Base-by-base conservation (phyloP, 768 basidiomycete species). In the Omphalotus guepiniiformis region DNA sequence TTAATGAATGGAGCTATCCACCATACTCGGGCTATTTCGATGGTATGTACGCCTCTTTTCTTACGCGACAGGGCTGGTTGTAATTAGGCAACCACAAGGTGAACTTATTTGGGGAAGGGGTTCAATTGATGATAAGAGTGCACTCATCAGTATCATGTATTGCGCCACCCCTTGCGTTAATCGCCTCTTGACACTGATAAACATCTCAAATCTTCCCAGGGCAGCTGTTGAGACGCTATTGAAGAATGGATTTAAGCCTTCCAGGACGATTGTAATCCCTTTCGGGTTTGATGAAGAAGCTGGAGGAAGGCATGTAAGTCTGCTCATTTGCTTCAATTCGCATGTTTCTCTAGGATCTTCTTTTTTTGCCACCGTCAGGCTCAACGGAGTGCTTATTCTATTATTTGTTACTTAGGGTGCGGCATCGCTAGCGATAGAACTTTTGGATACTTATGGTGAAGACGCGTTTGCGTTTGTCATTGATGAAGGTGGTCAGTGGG, bases 401-500 rank as follows among this genome's bases (percentile, higher is more conserved):
- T 49, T 18, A 35, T 3, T 46, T 15, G 16, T 11, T 9, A 9
- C 9, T 5, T 51, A 86, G 80, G 85, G 85, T 26, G 85, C 83
- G 7, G 62, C 61, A 21, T 56, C 58, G 3, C 67, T 87, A 34
- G 69, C 71, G 0, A 57, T 65, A 9, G 66, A 67, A 37, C 64
- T 96, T 25, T 60, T 79, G 39, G 54, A 72, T 2, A 73, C 69
- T 13, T 94, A 88, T 58, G 93, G 92, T 28, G 60, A 76, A 50
- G 64, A 91, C 57, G 76, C 79, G 3, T 81, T 91, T 58, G 80
- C 87, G 0, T 73, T 95, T 59, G 63, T 96, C 37, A 73, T 97
- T 27, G 94, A 97, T 58, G 94, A 97, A 71, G 93, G 93, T 27
- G 79, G 89, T 82, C 62, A 57, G 69, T n/a, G n/a, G n/a, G n/a